Percentiles rank a stretch among this genome's conserved stretches.
Conservation (phyloP, 2,329 filamentous ascomycete genomes). For the Lomentospora prolificans region DNA sequence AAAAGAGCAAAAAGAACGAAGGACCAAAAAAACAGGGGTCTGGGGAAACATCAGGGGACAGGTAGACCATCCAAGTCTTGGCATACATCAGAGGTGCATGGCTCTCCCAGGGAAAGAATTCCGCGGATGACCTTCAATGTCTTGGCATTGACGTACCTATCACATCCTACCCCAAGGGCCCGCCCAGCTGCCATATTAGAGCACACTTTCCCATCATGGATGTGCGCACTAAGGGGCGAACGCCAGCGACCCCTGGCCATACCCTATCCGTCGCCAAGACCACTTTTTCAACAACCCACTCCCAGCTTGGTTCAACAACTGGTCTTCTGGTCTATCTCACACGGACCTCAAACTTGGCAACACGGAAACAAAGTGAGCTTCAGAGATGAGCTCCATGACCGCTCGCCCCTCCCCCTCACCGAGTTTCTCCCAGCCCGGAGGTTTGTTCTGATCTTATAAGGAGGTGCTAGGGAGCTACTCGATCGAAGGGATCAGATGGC, state of each 20-base stretch:
- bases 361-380: background rate
- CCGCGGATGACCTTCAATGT: background rate
- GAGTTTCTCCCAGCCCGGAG: no score
- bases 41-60: conserved; percentile 1
- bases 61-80: background rate
- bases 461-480: no score
- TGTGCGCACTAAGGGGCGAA: background rate
- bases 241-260: background rate
- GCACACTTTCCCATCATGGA: background rate
- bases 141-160: background rate
- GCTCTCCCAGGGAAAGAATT: background rate
- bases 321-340: background rate
- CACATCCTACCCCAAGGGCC: background rate
- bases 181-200: background rate
- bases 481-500: no score
- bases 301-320: background rate
- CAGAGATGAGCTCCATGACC: background rate
- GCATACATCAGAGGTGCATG: conserved; percentile 4
- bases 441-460: no score
- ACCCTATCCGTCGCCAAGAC: background rate
- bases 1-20: background rate
- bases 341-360: no score
- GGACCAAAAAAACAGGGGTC: background rate
- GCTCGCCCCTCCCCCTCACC: no score
- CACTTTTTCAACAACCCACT: background rate